Evolutionary conservation across 2,329 filamentous ascomycete genomes (phyloP), one percentile per base, ranked within the genome.

Genomic region (Pseudogymnoascus sp.): DNA sequence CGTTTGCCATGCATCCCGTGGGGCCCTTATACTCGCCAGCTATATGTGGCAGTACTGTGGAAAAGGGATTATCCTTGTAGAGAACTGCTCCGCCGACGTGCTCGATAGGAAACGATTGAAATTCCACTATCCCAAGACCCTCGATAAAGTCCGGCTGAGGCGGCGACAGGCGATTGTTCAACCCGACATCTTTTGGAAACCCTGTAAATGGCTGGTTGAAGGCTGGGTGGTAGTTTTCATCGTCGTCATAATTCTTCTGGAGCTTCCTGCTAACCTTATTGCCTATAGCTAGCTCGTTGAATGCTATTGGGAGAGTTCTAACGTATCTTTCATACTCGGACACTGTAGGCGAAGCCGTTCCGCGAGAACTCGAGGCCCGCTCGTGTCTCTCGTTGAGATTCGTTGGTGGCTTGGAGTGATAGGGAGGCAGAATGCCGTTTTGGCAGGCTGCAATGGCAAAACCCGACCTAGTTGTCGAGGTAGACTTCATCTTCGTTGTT

Each of bases 71-170:
- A 21, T 42, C 40, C 21, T 47, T 3, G 2, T 47, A 47, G 11
- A 42, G 40, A 10, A 42, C 40, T 4, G 40, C 40, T 42, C 40
- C 40, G 40, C 16, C 21, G 18, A 42, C 16, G 0, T 6, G 40
- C 4, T 21, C 4, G 18, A 42, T 5, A 42, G 64, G 67, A 57
- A 68, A 68, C 47, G 65, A 65, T 4, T 65, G 7, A 36, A 67
- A 68, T 36, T 65, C 42, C 31, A 37, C 14, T 39, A 66, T 64
- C 21, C 65, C 63, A 23, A 69, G 66, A 5, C 70, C 71, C 61
- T 74, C 68, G 60, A 73, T 60, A 23, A 68, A 71, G 65, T 72
- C 71, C 29, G 73, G 71, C 57, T 72, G 70, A 29, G 69, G 64
- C 23, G 69, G 64, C 26, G 70, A 69, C 2, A 74, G 65, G 14